phyloP scores from a whole-genome alignment of 495 filamentous ascomycete genomes.

The Aspergillus leporis region DNA sequence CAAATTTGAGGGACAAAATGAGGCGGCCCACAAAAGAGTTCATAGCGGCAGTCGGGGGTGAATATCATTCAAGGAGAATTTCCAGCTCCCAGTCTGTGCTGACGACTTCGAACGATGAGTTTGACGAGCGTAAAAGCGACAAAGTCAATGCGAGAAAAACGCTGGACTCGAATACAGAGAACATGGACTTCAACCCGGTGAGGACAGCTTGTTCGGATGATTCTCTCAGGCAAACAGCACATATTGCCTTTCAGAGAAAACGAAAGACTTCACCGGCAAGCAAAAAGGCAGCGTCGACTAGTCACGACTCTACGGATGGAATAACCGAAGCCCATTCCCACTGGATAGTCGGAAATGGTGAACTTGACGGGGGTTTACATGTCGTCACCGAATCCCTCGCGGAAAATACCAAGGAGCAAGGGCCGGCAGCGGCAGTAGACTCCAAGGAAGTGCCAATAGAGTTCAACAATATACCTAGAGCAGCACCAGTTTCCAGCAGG shows the following conservation, averaged over 20 bases:
- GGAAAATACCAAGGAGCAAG: not conserved
- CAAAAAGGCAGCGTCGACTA: constrained; percentile 1
- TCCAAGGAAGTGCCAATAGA: not conserved
- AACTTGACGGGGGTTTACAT: not conserved
- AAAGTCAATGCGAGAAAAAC: constrained; percentile 5
- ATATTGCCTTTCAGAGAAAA: constrained; percentile 31
- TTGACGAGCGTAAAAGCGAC: constrained; percentile 8
- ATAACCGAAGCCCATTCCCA: not conserved
- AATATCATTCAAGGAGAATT: constrained; percentile 42
- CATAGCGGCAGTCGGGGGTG: constrained; percentile 65
- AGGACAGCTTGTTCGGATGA: constrained; percentile 2
- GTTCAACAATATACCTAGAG: constrained; percentile 10
- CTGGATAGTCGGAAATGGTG: not conserved
- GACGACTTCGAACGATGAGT: constrained; percentile 23
- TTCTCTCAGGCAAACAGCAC: constrained; percentile 15
- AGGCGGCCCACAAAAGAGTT: constrained; percentile 74
- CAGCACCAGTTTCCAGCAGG: constrained; percentile 17
- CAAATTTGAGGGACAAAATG: constrained; percentile 86
- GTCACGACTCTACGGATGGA: not conserved
- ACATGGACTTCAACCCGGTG: constrained; percentile 8
- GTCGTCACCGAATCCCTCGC: not conserved
- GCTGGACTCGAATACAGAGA: constrained; percentile 11
- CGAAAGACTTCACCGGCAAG: constrained; percentile 32
- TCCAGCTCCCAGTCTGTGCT: constrained; percentile 29
- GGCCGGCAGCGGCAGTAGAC: not conserved